Conservation (phyloP, 1,284 basidiomycete genomes). For the Heterobasidion occidentale region DNA sequence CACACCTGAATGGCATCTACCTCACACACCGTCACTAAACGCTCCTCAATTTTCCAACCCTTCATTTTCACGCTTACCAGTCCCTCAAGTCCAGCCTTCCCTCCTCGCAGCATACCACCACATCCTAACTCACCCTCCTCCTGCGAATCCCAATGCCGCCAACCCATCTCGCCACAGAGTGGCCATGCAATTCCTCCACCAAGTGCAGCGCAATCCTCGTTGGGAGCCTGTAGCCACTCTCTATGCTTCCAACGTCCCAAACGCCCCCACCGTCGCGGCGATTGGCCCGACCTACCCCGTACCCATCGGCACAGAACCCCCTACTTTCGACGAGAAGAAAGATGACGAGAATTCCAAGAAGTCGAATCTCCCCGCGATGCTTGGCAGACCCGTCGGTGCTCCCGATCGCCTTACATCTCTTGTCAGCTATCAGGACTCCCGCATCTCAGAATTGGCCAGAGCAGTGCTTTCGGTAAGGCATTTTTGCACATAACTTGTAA, state of each 20-base stretch:
- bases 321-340: slow-evolving; percentile 12
- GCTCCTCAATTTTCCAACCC: slow-evolving; percentile 22
- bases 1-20: slow-evolving; percentile 60
- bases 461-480: slow-evolving; percentile 51
- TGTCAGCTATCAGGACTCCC: slow-evolving; percentile 43
- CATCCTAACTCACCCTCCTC: slow-evolving; percentile 55
- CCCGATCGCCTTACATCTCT: slow-evolving; percentile 44
- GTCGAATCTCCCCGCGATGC: slow-evolving; percentile 19
- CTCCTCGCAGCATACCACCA: slow-evolving; percentile 67
- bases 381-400: slow-evolving; percentile 36
- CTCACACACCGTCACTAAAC: slow-evolving; percentile 23
- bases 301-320: slow-evolving; percentile 20
- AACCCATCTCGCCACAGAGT: slow-evolving; percentile 61
- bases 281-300: slow-evolving; percentile 51
- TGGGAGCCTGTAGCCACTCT: slow-evolving; percentile 64
- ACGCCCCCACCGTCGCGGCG: slow-evolving; percentile 46
- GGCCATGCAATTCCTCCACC: slow-evolving; percentile 53
- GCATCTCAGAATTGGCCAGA: slow-evolving; percentile 54
- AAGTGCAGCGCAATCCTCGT: slow-evolving; percentile 46
- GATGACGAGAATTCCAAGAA: slow-evolving; percentile 13
- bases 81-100: slow-evolving; percentile 49
- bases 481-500: too few species aligned
- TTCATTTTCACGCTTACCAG: slow-evolving; percentile 14
- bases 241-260: slow-evolving; percentile 46
- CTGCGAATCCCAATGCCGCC: slow-evolving; percentile 30